These are phyloP conservation scores for Colletotrichum melonis DNA, from an alignment of 2,329 filamentous ascomycete genomes.

Conservation along the genomic window DNA sequence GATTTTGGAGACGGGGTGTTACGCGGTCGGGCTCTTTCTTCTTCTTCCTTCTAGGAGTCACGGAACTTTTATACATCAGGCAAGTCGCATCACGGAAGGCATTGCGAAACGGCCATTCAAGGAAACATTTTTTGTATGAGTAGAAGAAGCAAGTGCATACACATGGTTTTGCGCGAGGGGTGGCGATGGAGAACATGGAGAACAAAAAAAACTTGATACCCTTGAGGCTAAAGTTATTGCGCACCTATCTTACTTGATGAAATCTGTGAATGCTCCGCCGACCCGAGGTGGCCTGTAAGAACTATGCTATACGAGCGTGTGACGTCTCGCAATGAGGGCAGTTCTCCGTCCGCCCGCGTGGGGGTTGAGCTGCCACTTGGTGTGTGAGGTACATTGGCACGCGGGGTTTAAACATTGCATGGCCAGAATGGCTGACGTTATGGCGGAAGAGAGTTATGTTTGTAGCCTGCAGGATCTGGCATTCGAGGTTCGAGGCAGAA, in stretches of 20 bases:
- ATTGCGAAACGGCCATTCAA: conserved; percentile 22
- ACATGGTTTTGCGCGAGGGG: neutral
- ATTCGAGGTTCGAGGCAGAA: neutral
- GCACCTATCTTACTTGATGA: neutral
- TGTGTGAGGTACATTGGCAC: neutral
- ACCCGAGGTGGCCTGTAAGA: neutral
- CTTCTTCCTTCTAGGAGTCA: conserved; percentile 8
- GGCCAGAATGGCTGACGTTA: neutral
- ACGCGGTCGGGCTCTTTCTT: neutral
- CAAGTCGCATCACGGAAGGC: conserved; percentile 19
- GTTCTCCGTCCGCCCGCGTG: conserved; percentile 24
- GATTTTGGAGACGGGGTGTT: neutral
- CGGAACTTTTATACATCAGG: conserved; percentile 14
- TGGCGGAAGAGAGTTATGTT: no score
- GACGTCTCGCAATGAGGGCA: neutral
- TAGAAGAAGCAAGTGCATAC: conserved; percentile 14
- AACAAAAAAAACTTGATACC: conserved; percentile 26
- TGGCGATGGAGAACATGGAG: conserved; percentile 21
- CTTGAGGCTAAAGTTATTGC: neutral
- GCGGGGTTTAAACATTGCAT: neutral
- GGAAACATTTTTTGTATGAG: conserved; percentile 24
- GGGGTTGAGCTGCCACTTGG: conserved; percentile 11
- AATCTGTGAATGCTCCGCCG: neutral
- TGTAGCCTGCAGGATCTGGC: neutral
- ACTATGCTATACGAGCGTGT: neutral